These are phyloP conservation scores for Taphrina deformans DNA, from an alignment of 1,139 yeast genomes.

Conservation along the genomic window DNA sequence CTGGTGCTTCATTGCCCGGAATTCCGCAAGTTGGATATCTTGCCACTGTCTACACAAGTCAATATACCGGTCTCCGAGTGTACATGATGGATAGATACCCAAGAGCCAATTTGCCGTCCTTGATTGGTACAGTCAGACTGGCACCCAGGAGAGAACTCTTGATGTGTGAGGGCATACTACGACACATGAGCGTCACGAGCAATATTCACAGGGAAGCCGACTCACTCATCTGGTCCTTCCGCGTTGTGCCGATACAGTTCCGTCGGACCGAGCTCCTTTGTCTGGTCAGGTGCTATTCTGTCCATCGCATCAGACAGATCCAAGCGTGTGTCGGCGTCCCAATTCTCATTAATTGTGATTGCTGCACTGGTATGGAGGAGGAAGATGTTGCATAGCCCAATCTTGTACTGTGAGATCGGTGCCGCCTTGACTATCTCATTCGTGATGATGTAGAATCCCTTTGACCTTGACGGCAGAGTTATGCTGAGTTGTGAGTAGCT, in stretches of 20 bases:
- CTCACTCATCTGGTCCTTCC: conserved; percentile 53
- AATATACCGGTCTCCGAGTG: neutral
- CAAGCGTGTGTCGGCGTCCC: conserved; percentile 71
- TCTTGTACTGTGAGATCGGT: conserved; percentile 60
- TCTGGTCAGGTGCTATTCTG: conserved; percentile 56
- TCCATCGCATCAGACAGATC: conserved; percentile 68
- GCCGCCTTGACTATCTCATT: conserved; percentile 59
- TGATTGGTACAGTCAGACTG: conserved; percentile 64
- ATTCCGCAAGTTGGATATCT: conserved; percentile 74
- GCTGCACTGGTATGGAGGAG: conserved; percentile 80
- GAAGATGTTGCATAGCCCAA: conserved; percentile 67
- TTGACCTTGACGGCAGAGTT: conserved; percentile 57
- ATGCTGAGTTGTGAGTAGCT: conserved; percentile 48
- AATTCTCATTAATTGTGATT: conserved; percentile 71
- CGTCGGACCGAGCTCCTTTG: conserved; percentile 48
- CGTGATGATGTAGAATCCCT: conserved; percentile 71
- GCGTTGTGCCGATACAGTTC: conserved; percentile 59
- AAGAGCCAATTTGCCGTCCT: conserved; percentile 63
- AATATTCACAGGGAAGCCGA: neutral
- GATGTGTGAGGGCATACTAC: conserved; percentile 80
- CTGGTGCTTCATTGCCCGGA: conserved; percentile 62
- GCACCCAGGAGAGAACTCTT: conserved; percentile 60
- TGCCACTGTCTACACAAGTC: conserved; percentile 55
- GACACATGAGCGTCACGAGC: conserved; percentile 12
- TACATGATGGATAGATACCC: conserved; percentile 52